These are phyloP conservation scores for Allium sativum DNA, from an alignment of 106 monocot genomes.

Conservation along the genomic window DNA sequence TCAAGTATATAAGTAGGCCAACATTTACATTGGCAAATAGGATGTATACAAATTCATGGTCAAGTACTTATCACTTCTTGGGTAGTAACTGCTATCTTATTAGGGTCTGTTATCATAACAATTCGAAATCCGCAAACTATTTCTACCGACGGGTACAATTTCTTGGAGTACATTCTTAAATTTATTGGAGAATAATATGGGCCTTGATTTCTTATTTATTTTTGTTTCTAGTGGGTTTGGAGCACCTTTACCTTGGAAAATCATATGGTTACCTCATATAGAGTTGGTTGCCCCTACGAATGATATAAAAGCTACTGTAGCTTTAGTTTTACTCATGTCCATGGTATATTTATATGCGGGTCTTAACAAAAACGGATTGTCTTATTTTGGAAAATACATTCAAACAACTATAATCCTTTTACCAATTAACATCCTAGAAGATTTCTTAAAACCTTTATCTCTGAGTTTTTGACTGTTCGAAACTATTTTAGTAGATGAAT, in stretches of 20 bases:
- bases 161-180: too few relatives aligned
- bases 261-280: constrained; percentile 10
- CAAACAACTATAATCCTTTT: neutral
- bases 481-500: neutral
- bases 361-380: neutral
- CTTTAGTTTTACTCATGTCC: constrained; percentile 8
- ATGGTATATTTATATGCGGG: neutral
- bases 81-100: too few relatives aligned
- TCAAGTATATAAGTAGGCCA: neutral
- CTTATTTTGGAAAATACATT: neutral
- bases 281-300: constrained; percentile 18
- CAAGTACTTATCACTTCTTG: too few relatives aligned
- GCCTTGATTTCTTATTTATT: constrained; percentile 12
- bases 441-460: too few relatives aligned
- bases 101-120: too few relatives aligned
- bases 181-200: constrained; percentile 9
- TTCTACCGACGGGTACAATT: too few relatives aligned
- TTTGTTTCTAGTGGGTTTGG: constrained; percentile 11
- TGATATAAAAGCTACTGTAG: constrained; percentile 18
- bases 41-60: neutral
- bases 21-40: constrained; percentile 1
- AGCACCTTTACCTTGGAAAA: constrained; percentile 11
- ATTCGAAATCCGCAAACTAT: too few relatives aligned
- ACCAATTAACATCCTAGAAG: neutral
- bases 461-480: neutral